Base-by-base conservation (phyloP, 768 basidiomycete species). In the Cubamyces sp. region DNA sequence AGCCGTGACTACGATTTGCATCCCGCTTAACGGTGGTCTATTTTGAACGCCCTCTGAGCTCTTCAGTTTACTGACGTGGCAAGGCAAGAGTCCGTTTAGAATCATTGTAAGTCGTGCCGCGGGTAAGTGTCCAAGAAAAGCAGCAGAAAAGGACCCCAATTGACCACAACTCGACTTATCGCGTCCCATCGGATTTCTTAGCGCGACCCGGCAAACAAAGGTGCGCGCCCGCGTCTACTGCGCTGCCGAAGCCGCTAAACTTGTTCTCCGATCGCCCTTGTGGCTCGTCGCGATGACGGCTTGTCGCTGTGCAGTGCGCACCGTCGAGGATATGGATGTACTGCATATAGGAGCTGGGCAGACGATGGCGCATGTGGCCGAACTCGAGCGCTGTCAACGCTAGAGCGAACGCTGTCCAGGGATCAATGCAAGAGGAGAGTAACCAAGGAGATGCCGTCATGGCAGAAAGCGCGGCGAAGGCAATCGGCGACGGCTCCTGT, bases 361-460 rank as follows among this genome's bases (percentile, higher is more conserved):
- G 4, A 30, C 8, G 28, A 3, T 3, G 5, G 4, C 41, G 12
- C 12, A 11, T 14, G 3, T 4, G 15, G 12, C 5, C 4, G 12
- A 14, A 42, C n/a, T 3, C 4, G 12, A 4, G 3, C 3, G n/a
- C 15, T 42, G 41, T 4, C 43, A 9, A 19, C n/a, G 43, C 43
- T 3, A 21, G n/a, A 21, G 43, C 2, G n/a, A 45, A 21, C 8
- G n/a, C n/a, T 18, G n/a, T 18, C 9, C n/a, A 4, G n/a, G n/a
- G n/a, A n/a, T 5, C n/a, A 21, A 21, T 45, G 15, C 43, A 19
- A 5, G 49, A 18, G 4, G 28, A 28, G 49, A n/a, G 52, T 51
- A 28, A 26, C 57, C 41, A 58, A 42, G 57, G 48, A 16, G 28
- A 58, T 51, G 49, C 49, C 48, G 48, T 50, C 57, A 50, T 51